Base-by-base conservation (phyloP, 345 rosid genomes). In the Populus tremula region DNA sequence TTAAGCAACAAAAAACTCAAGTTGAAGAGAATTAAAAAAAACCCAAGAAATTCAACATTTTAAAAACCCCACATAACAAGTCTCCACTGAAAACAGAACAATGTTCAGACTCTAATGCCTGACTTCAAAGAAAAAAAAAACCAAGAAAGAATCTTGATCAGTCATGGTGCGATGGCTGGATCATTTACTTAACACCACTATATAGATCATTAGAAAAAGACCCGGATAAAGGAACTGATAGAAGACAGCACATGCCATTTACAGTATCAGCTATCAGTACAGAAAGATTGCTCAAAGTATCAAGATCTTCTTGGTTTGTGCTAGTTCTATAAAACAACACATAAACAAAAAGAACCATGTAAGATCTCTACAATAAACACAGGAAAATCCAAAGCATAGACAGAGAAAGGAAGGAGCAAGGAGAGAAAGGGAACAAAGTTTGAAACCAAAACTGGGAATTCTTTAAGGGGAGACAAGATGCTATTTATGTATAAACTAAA, bases 221-320 rank as follows among this genome's bases (percentile, higher is more conserved):
- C 27, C n/a, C 59, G 21, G 27, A n/a, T 56, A n/a, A 1, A 53
- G 13, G 10, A 56, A 9, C 63, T n/a, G 27, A 3, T 56, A n/a
- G 23, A 56, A 54, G 5, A 54, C 35, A 71, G 38, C 13, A 71
- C 29, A 20, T 9, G 13, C 29, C 1, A 10, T n/a, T 31, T 13
- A 47, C 50, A 69, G 23, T 29, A 27, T 38, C 5, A 39, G 23
- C 4, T n/a, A 66, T 67, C 33, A 8, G 76, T 29, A 41, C 68
- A 80, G 14, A 38, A 67, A 77, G 50, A 77, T 35, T 31, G 54
- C 36, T 79, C 31, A 53, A 75, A 50, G 54, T 14, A 8, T 8
- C 65, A 78, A 78, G 76, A 79, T 81, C 82, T 64, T 56, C 29
- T 31, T 59, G 17, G 17, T 39, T 27, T 18, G 31, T 36, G 33